Conservation (phyloP, 306 rosid species). For the Acacia melanoxylon region DNA sequence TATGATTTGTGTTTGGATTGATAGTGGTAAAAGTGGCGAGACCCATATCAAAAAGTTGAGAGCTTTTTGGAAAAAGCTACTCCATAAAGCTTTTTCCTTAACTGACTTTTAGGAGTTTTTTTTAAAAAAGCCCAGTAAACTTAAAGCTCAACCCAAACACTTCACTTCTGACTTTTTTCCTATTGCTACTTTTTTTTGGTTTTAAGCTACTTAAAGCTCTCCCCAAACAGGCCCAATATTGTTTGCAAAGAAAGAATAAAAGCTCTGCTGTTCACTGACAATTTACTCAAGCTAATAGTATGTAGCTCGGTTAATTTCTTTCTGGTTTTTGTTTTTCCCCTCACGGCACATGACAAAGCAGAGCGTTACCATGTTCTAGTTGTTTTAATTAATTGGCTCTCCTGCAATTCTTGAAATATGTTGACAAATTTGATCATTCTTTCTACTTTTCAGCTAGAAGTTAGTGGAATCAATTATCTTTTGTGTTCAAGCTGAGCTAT, state of each 20-base stretch:
- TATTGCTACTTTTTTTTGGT: too few relatives aligned
- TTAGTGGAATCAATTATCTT: neutral
- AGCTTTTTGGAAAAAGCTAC: too few relatives aligned
- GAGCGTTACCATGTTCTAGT: neutral
- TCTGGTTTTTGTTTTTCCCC: neutral
- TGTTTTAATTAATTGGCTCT: neutral
- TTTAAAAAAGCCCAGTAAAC: too few relatives aligned
- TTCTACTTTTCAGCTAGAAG: neutral
- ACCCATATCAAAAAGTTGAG: too few relatives aligned
- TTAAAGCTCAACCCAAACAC: too few relatives aligned
- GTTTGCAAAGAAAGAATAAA: constrained; percentile 14
- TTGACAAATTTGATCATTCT: neutral
- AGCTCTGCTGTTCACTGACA: constrained; percentile 1
- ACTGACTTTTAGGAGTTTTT: too few relatives aligned
- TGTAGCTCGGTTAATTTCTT: constrained; percentile 2
- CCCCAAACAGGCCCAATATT: neutral
- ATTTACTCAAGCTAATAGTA: constrained; percentile 1
- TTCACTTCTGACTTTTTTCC: too few relatives aligned
- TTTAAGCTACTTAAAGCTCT: too few relatives aligned
- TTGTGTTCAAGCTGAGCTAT: neutral
- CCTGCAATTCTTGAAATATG: neutral
- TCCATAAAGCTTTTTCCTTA: too few relatives aligned
- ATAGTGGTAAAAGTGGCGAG: too few relatives aligned
- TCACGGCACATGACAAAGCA: neutral
- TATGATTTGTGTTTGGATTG: too few relatives aligned